Conservation (phyloP, 2,329 filamentous ascomycete species). For the Claviceps sp. region DNA sequence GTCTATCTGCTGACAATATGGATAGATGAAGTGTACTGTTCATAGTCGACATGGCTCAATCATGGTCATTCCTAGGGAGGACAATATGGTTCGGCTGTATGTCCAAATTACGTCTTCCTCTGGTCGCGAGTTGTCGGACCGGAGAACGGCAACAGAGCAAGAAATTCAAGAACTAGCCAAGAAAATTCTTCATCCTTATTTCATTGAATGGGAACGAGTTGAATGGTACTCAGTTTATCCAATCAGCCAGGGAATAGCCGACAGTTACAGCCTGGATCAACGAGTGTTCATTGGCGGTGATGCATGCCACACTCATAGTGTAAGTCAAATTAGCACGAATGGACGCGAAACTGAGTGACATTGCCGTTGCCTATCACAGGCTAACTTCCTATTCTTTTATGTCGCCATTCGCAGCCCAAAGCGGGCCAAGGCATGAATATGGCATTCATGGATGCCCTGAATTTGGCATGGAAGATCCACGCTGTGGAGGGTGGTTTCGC, state of each 20-base stretch:
- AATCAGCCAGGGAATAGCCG: constrained; percentile 60
- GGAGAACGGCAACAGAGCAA: constrained; percentile 47
- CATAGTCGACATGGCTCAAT: constrained; percentile 63
- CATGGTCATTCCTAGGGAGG: constrained; percentile 65
- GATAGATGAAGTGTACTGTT: constrained; percentile 59
- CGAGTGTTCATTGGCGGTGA: constrained; percentile 65
- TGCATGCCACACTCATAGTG: constrained; percentile 67
- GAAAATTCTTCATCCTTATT: constrained; percentile 52
- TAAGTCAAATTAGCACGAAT: constrained; percentile 23
- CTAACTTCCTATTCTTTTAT: neutral
- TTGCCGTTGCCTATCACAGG: neutral
- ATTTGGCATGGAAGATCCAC: constrained; percentile 93
- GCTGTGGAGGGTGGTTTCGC: constrained; percentile 77
- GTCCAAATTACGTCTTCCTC: constrained; percentile 53
- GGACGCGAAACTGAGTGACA: neutral
- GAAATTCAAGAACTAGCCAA: constrained; percentile 53
- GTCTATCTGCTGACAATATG: constrained; percentile 17
- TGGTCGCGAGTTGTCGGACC: constrained; percentile 46
- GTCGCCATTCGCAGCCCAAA: constrained; percentile 43
- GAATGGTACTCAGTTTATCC: constrained; percentile 70
- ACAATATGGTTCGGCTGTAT: constrained; percentile 55
- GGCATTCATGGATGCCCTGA: constrained; percentile 68
- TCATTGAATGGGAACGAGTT: constrained; percentile 51
- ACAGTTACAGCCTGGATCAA: constrained; percentile 52
- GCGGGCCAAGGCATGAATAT: constrained; percentile 73